These are phyloP conservation scores for Calcarisporium arbuscula DNA, from an alignment of 2,329 filamentous ascomycete genomes.

Conservation along the genomic window DNA sequence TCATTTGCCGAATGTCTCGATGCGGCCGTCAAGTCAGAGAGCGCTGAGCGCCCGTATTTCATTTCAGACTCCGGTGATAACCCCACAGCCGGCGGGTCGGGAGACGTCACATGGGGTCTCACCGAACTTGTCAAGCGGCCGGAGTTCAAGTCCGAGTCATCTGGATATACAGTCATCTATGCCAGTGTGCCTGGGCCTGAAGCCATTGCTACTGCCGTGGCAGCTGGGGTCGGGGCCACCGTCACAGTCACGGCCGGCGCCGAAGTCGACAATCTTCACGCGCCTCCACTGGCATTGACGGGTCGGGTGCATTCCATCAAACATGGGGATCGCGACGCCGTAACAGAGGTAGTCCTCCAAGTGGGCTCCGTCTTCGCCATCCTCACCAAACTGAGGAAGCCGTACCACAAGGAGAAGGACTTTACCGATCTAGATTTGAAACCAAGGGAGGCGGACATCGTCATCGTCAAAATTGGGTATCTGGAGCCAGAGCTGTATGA, in stretches of 20 bases:
- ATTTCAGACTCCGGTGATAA: conserved; percentile 52
- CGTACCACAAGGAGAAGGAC: conserved; percentile 46
- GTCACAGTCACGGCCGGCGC: conserved; percentile 47
- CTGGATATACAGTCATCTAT: conserved; percentile 40
- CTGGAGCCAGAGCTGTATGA: conserved; percentile 47
- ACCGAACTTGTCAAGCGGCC: conserved; percentile 35
- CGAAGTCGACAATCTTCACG: conserved; percentile 40
- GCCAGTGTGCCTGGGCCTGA: conserved; percentile 43
- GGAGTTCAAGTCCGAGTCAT: conserved; percentile 30
- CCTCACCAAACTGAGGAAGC: conserved; percentile 44
- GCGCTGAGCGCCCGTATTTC: conserved; percentile 39
- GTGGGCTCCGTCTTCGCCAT: conserved; percentile 45
- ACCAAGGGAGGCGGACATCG: conserved; percentile 40
- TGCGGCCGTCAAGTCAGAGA: conserved; percentile 28
- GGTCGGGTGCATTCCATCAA: conserved; percentile 44
- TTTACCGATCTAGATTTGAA: conserved; percentile 41
- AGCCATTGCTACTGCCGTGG: conserved; percentile 33
- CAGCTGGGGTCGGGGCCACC: conserved; percentile 37
- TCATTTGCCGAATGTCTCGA: conserved; percentile 41
- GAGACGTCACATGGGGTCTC: conserved; percentile 47
- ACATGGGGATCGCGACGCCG: conserved; percentile 41
- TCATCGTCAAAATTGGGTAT: conserved; percentile 51
- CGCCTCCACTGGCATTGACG: conserved; percentile 43
- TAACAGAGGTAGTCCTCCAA: conserved; percentile 41
- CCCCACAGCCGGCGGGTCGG: conserved; percentile 47